A percentile compares a stretch with the other conserved stretches of the same genome.
Conservation (phyloP, 306 rosid species). For the Crotalaria pallida region DNA sequence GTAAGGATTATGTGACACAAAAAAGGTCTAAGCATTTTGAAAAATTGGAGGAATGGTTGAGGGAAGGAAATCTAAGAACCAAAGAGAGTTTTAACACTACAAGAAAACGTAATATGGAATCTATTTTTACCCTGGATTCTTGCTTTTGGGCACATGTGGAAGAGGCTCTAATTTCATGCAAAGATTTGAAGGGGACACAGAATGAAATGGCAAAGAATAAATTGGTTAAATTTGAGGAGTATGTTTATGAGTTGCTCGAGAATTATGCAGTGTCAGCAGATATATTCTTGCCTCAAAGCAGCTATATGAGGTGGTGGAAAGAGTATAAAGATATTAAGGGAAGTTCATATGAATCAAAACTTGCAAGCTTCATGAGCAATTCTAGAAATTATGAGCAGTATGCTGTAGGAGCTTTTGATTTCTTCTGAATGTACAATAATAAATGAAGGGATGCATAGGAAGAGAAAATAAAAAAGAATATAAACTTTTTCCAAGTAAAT, state of each 20-base stretch:
- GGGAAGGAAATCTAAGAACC: neutral
- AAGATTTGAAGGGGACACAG: neutral
- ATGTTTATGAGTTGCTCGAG: constrained; percentile 34
- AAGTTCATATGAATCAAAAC: neutral
- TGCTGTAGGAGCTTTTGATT: constrained; percentile 21
- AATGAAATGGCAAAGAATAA: neutral
- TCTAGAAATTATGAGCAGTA: neutral
- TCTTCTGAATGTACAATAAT: neutral
- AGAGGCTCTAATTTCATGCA: constrained; percentile 41
- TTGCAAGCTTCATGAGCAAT: constrained; percentile 34
- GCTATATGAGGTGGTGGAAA: constrained; percentile 65
- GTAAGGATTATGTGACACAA: neutral
- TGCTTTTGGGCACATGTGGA: constrained; percentile 77
- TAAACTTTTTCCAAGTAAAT: too few relatives aligned
- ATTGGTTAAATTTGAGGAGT: constrained; percentile 38
- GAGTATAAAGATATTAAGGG: constrained; percentile 28
- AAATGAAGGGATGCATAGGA: too few relatives aligned
- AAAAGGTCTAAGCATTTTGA: constrained; percentile 36
- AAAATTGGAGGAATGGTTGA: constrained; percentile 41
- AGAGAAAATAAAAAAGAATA: too few relatives aligned
- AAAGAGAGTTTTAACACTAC: neutral
- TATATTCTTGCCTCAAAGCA: constrained; percentile 47
- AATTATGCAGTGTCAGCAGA: constrained; percentile 51
- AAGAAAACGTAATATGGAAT: constrained; percentile 18
- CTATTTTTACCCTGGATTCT: constrained; percentile 51